Evolutionary conservation across 2,329 filamentous ascomycete species (phyloP).

Genomic region (Periconia sp.): DNA sequence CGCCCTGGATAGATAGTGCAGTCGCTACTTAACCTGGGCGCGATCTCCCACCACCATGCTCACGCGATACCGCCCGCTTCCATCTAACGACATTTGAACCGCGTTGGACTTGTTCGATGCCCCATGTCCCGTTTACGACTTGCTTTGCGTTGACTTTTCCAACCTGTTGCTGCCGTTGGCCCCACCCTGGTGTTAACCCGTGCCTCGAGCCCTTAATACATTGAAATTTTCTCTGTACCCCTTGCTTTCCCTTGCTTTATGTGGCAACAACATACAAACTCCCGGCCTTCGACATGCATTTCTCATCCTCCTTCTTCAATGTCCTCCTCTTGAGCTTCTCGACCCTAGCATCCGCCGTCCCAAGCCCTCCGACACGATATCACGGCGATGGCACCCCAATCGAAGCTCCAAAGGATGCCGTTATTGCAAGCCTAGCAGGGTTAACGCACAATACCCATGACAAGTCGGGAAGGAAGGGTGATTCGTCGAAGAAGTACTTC

Average conservation of each 20-base stretch:
- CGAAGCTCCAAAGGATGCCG: not conserved
- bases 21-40: too few species aligned
- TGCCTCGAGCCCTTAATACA: not conserved
- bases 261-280: not conserved
- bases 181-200: too few species aligned
- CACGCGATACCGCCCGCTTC: too few species aligned
- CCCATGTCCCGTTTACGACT: not conserved
- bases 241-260: not conserved
- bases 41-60: too few species aligned
- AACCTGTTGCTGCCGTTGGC: not conserved
- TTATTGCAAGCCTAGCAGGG: conserved; percentile 9
- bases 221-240: not conserved
- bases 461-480: conserved; percentile 15
- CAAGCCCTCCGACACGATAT: conserved; percentile 1
- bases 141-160: not conserved
- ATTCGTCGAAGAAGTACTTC: conserved; percentile 38
- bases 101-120: too few species aligned
- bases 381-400: not conserved
- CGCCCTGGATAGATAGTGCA: too few species aligned
- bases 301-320: not conserved
- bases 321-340: conserved; percentile 3
- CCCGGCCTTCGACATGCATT: not conserved
- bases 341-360: conserved; percentile 4
- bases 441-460: conserved; percentile 12
- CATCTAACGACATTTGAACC: too few species aligned